These are phyloP conservation scores for Oldenlandia corymbosa DNA, from an alignment of 257 asterid species.

Conservation along the genomic window DNA sequence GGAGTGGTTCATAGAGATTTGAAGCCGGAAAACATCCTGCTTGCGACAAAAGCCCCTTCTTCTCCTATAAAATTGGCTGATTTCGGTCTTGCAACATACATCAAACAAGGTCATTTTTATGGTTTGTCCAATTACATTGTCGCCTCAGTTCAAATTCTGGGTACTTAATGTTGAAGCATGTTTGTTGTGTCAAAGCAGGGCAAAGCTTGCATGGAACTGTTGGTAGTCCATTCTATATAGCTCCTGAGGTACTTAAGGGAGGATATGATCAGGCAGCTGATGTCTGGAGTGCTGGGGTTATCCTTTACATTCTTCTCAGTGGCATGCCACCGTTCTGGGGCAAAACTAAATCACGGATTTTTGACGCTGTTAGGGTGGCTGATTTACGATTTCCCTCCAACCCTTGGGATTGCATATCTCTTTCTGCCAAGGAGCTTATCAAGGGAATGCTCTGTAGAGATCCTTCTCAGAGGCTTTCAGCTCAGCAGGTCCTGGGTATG, in stretches of 20 bases:
- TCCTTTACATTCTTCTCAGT: constrained; percentile 72
- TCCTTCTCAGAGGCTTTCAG: constrained; percentile 55
- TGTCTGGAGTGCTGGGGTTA: constrained; percentile 84
- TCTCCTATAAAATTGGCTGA: constrained; percentile 77
- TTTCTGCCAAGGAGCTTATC: constrained; percentile 59
- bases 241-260: constrained; percentile 77
- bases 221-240: constrained; percentile 85
- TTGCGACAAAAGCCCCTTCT: constrained; percentile 56
- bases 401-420: constrained; percentile 54
- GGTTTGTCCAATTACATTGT: constrained; percentile 7
- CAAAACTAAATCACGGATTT: constrained; percentile 59
- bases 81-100: constrained; percentile 82
- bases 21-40: constrained; percentile 77
- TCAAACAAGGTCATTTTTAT: constrained; percentile 36
- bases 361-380: constrained; percentile 70
- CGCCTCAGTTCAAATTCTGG: background rate
- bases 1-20: constrained; percentile 75
- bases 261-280: constrained; percentile 77
- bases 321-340: constrained; percentile 88
- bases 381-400: constrained; percentile 57
- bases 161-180: background rate
- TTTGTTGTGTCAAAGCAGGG: constrained; percentile 37
- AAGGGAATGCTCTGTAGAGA: constrained; percentile 64
- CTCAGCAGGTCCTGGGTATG: constrained; percentile 68
- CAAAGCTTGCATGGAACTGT: constrained; percentile 59